Base-by-base conservation (phyloP, 495 filamentous ascomycete species). In the Penicillium canescens region DNA sequence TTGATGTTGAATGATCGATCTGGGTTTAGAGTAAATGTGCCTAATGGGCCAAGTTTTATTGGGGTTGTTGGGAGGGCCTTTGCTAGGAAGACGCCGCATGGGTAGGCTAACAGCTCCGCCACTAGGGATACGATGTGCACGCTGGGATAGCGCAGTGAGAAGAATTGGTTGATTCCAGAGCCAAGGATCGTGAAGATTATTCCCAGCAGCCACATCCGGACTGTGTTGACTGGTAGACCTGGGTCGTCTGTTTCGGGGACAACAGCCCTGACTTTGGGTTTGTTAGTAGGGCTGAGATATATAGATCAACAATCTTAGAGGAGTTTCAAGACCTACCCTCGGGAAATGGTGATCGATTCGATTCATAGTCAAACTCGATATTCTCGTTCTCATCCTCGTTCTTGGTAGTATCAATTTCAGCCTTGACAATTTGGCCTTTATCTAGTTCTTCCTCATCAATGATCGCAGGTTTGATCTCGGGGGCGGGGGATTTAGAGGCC, bases 161-260 rank as follows among this genome's bases (percentile, higher is more conserved):
- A 95, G 65, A 96, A 92, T 34, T 92, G 74, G 66, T 93, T 96
- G 38, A 89, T 91, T 3, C 88, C 86, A 34, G 88, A 91, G 42
- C 90, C 90, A 21, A 94, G 72, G 14, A 96, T 77, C 8, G 90
- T 85, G 63, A 93, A 96, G 6, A 94, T 57, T 2, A 90, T 76
- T 10, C 89, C 90, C 14, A 94, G 62, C 1, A 78, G 66, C 91
- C 90, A 94, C 90, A 94, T 96, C 34, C 90, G 87, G 14, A 90
- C 84, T 2, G 91, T 68, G 40, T 62, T 66, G 37, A 73, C 62
- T 6, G 68, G 64, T 59, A 68, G 60, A 16, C 26, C 42, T 16
- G 70, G 68, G 38, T 73, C 67, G 54, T 86, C 83, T 54, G 66
- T 69, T 38, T 67, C 69, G 3, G 69, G 65, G 9, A 69, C 69